Evolutionary conservation across 768 basidiomycete species (phyloP).

Genomic region (Pleurotus salmoneostramineus): DNA sequence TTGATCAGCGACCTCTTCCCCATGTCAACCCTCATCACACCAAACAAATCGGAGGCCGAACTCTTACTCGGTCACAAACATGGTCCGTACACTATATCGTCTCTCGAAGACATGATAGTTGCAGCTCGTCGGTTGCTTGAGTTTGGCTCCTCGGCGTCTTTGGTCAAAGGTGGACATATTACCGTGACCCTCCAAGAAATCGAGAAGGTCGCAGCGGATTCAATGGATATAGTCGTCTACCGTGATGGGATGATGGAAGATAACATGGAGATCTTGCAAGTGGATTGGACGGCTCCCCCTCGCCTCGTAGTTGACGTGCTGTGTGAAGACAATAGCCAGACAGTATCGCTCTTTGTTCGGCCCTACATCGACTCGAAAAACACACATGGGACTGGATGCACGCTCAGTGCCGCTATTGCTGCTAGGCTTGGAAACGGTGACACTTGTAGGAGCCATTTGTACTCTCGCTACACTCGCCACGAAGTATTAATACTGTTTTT

Average conservation of each 20-base stretch:
- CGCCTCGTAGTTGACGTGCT: constrained; percentile 65
- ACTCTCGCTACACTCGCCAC: background rate
- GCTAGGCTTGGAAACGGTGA: constrained; percentile 56
- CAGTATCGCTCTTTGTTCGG: constrained; percentile 49
- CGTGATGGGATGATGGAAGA: constrained; percentile 44
- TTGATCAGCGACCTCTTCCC: constrained; percentile 68
- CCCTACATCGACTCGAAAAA: constrained; percentile 62
- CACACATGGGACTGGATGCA: constrained; percentile 94
- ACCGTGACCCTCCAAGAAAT: constrained; percentile 43
- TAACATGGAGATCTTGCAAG: constrained; percentile 62
- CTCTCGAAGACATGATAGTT: constrained; percentile 55
- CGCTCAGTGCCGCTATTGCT: constrained; percentile 79
- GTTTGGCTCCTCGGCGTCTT: constrained; percentile 51
- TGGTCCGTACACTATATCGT: too few species aligned
- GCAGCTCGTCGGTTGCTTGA: constrained; percentile 47
- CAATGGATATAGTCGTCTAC: constrained; percentile 32
- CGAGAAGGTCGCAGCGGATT: constrained; percentile 17
- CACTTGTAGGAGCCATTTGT: constrained; percentile 26
- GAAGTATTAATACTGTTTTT: background rate
- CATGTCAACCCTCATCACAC: constrained; percentile 70
- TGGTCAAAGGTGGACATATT: constrained; percentile 88
- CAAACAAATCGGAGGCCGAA: constrained; percentile 80
- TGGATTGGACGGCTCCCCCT: constrained; percentile 13
- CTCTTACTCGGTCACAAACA: constrained; percentile 48
- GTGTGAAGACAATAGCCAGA: constrained; percentile 28